These are phyloP conservation scores for Populus hybrid DNA, from an alignment of 441 rosid species.

Conservation along the genomic window DNA sequence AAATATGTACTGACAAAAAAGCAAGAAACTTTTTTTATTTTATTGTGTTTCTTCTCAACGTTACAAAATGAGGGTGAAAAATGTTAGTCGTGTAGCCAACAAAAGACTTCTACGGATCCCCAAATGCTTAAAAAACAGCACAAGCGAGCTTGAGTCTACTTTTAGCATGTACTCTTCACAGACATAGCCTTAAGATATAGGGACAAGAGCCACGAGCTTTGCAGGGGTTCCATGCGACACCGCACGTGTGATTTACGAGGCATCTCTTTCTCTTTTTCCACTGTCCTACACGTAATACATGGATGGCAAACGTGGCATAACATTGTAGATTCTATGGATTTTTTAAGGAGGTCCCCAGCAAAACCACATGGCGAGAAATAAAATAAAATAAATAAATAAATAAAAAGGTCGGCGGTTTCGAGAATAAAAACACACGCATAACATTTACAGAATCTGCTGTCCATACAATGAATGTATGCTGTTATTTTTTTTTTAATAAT, in stretches of 20 bases:
- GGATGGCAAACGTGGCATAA: constrained; percentile 20
- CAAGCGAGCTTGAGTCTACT: too few species aligned
- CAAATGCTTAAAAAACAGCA: not conserved
- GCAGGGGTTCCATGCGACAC: constrained; percentile 24
- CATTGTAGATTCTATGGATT: not conserved
- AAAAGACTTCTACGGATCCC: constrained; percentile 18
- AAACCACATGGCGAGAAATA: too few species aligned
- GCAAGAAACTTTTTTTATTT: not conserved
- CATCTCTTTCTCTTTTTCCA: not conserved
- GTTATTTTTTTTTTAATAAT: too few species aligned
- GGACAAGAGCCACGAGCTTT: constrained; percentile 22
- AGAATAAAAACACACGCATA: not conserved
- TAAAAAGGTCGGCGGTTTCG: too few species aligned
- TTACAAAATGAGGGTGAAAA: not conserved
- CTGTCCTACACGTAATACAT: not conserved
- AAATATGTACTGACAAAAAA: not conserved
- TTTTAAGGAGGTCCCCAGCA: too few species aligned
- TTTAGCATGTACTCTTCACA: too few species aligned
- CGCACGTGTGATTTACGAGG: constrained; percentile 28
- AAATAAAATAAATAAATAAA: too few species aligned
- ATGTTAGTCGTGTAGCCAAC: constrained; percentile 22
- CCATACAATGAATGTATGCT: too few species aligned
- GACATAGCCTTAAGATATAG: not conserved
- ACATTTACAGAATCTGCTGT: not conserved
- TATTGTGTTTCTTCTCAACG: too few species aligned